Evolutionary conservation across 768 basidiomycete genomes (phyloP).

Genomic region (Amanita jacksonii): DNA sequence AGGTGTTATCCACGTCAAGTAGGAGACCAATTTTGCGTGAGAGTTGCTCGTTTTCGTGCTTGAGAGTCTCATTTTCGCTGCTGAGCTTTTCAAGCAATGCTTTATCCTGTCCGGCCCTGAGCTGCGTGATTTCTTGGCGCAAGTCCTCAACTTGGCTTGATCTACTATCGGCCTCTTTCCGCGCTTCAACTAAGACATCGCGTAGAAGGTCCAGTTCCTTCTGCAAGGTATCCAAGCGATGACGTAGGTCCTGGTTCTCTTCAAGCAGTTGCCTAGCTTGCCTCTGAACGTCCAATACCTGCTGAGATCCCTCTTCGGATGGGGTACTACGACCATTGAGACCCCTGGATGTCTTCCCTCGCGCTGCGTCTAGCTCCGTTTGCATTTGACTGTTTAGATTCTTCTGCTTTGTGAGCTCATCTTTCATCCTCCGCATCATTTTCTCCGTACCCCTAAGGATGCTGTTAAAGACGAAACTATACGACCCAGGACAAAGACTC

Average conservation of each 20-base stretch:
- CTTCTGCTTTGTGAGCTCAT: slow-evolving; percentile 90
- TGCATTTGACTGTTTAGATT: slow-evolving; percentile 70
- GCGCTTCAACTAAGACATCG: slow-evolving; percentile 59
- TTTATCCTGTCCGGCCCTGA: slow-evolving; percentile 72
- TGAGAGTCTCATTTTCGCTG: slow-evolving; percentile 69
- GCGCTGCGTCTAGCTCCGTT: slow-evolving; percentile 66
- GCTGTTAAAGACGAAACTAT: slow-evolving; percentile 9
- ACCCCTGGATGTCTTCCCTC: slow-evolving; percentile 46
- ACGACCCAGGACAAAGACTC: slow-evolving; percentile 22
- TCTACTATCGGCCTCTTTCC: slow-evolving; percentile 74
- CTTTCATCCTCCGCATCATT: slow-evolving; percentile 95
- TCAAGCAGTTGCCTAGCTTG: slow-evolving; percentile 59
- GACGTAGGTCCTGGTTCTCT: slow-evolving; percentile 70
- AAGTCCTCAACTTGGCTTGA: slow-evolving; percentile 70
- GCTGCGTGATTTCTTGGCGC: slow-evolving; percentile 67
- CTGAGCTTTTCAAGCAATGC: slow-evolving; percentile 73
- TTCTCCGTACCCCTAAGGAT: slow-evolving; percentile 85
- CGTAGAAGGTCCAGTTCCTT: slow-evolving; percentile 64
- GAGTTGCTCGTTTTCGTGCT: slow-evolving; percentile 80
- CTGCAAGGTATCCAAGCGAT: slow-evolving; percentile 65
- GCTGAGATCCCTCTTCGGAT: slow-evolving; percentile 68
- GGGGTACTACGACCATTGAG: slow-evolving; percentile 76
- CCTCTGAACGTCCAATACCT: slow-evolving; percentile 71
- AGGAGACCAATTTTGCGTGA: slow-evolving; percentile 88
- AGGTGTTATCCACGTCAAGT: slow-evolving; percentile 76